A percentile compares a stretch with the other conserved stretches of the same genome.
Conservation (phyloP, 805 yeast genomes). For the Wickerhamomyces tratensis region DNA sequence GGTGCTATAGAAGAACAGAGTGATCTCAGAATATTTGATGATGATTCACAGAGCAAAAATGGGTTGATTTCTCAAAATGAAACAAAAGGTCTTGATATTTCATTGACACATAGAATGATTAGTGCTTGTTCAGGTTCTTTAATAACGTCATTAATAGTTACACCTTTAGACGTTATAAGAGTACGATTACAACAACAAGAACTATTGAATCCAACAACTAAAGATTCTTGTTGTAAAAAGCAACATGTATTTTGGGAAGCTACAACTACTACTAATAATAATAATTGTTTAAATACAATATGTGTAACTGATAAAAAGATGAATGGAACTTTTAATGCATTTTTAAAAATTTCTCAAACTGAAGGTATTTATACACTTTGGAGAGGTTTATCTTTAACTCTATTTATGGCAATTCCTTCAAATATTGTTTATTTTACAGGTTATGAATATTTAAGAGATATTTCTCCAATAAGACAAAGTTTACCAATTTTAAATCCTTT, state of each 20-base stretch:
- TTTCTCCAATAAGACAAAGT: slow-evolving; percentile 40
- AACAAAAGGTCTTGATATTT: slow-evolving; percentile 22
- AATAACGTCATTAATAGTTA: slow-evolving; percentile 61
- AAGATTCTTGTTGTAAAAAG: slow-evolving; percentile 25
- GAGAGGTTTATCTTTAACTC: slow-evolving; percentile 79
- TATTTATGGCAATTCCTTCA: slow-evolving; percentile 86
- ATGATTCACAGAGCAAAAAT: too few relatives aligned
- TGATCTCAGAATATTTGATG: slow-evolving; percentile 1
- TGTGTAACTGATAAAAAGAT: slow-evolving; percentile 27
- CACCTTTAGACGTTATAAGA: slow-evolving; percentile 77
- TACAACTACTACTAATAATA: slow-evolving; percentile 5
- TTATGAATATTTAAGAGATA: slow-evolving; percentile 76
- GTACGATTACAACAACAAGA: slow-evolving; percentile 74
- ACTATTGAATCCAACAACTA: slow-evolving; percentile 36
- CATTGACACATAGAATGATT: slow-evolving; percentile 55
- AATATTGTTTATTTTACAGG: slow-evolving; percentile 93
- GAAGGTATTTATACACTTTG: slow-evolving; percentile 80
- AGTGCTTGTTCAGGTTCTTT: slow-evolving; percentile 74
- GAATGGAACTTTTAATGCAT: slow-evolving; percentile 68
- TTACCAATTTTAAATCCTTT: slow-evolving; percentile 53
- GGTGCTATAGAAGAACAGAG: slow-evolving; percentile 12
- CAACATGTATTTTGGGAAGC: slow-evolving; percentile 22
- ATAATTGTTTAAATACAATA: slow-evolving; percentile 9
- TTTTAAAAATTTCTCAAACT: slow-evolving; percentile 47
- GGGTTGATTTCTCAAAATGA: too few relatives aligned